Evolutionary conservation across 768 basidiomycete genomes (phyloP), one percentile per base, ranked within the genome.

Genomic region (Clavulina sp.): DNA sequence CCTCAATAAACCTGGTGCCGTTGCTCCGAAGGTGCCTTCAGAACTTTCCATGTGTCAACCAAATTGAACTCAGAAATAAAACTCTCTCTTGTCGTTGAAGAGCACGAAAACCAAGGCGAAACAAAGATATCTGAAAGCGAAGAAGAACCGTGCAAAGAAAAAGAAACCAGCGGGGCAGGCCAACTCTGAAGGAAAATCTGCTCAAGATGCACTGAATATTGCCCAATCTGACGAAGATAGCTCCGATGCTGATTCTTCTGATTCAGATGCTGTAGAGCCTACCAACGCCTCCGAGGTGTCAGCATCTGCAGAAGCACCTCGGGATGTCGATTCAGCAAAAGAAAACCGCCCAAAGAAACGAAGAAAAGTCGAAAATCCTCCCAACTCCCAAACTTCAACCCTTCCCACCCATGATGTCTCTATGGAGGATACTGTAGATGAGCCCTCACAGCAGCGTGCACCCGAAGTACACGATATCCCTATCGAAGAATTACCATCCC

Each of bases 91-190:
- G 34, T 38, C 9, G 9, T 9, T 38, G 9, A 9, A 38, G 34
- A 19, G 34, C 19, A 38, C 34, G 34, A 38, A 81, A 66, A 83
- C 84, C 1, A 79, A 73, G 52, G 80, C 82, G 1, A 83, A 85
- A 62, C 65, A 75, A 57, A 69, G 78, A 54, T 85, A 88, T 61
- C 67, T 85, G 40, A 78, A 74, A 60, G 75, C 76, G 48, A 88
- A 88, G 66, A 76, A 75, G 56, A 70, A 74, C 48, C 70, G 80
- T 51, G 72, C 74, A 61, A 83, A 81, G 64, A 69, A 65, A 48
- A 65, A 66, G 54, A 72, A 68, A 48, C 48, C 58, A 23, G 60
- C 63, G 5, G 59, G 34, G 19, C 34, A 61, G 23, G 57, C 64
- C 26, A 57, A 54, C 21, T 61, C 64, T 6, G 57, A 57, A 18